A percentile compares a stretch with the other conserved stretches of the same genome.
These are phyloP conservation scores for Stylonectria norvegica DNA, from an alignment of 2,329 filamentous ascomycete genomes.

Conservation along the genomic window DNA sequence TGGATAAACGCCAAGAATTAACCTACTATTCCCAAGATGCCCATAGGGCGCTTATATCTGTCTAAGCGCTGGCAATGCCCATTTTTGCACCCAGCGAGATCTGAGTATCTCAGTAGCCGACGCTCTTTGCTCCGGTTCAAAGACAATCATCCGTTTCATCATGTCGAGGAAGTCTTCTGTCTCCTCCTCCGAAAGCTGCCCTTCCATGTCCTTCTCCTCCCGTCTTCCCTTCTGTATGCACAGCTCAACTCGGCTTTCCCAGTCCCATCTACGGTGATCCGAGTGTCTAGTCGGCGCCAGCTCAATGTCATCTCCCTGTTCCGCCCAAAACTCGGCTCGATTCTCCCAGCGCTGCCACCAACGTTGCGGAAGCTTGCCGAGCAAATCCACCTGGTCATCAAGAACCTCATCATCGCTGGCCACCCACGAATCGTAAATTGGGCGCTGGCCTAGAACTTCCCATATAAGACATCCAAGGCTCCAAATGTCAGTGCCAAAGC, in stretches of 20 bases:
- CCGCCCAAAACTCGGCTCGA: constrained; percentile 15
- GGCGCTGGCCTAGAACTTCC: constrained; percentile 17
- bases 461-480: constrained; percentile 21
- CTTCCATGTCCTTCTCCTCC: constrained; percentile 17
- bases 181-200: constrained; percentile 15
- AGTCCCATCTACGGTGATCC: constrained; percentile 4
- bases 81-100: constrained; percentile 19
- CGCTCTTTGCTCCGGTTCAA: constrained; percentile 14
- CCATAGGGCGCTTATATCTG: too few species aligned
- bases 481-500: constrained; percentile 21
- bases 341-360: constrained; percentile 15
- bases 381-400: constrained; percentile 17
- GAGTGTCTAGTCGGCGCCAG: constrained; percentile 1
- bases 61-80: constrained; percentile 20
- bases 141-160: constrained; percentile 19
- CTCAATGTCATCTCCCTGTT: constrained; percentile 9
- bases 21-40: too few species aligned
- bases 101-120: constrained; percentile 14
- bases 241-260: constrained; percentile 16
- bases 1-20: too few species aligned
- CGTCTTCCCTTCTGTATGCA: constrained; percentile 16
- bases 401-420: constrained; percentile 18
- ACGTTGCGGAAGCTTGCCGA: constrained; percentile 19
- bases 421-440: constrained; percentile 21
- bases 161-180: constrained; percentile 18